phyloP scores from a whole-genome alignment of 176 grass and related monocot genomes.

The Hsuehochloa calcarea region DNA sequence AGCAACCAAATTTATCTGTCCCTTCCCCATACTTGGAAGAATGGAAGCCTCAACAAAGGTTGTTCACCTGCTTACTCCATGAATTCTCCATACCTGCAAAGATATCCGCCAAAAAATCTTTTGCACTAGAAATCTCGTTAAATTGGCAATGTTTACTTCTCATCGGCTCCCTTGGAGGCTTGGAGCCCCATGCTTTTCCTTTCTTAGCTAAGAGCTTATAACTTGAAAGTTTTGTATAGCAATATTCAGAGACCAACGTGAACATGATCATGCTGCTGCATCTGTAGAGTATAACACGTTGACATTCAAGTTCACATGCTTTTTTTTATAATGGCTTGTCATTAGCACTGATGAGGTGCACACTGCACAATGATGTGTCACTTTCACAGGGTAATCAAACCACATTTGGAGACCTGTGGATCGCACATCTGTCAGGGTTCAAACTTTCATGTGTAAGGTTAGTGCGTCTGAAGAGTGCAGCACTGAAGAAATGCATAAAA shows the following conservation, averaged over 20 bases:
- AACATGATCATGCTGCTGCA: not conserved
- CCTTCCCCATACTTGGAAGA: not conserved
- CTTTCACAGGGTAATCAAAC: not conserved
- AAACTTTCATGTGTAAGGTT: not conserved
- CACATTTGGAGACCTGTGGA: not conserved
- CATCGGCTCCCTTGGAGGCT: not conserved
- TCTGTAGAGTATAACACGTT: not conserved
- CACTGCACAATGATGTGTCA: not conserved
- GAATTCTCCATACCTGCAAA: not conserved
- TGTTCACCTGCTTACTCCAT: conserved; percentile 16
- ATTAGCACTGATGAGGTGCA: conserved; percentile 7
- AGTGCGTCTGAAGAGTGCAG: conserved; percentile 19
- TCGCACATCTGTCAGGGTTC: conserved; percentile 13
- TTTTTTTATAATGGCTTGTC: not conserved
- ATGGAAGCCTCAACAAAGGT: conserved; percentile 1
- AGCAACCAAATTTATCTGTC: not conserved
- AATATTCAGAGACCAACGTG: not conserved
- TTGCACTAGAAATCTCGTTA: not conserved
- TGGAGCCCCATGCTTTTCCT: not conserved
- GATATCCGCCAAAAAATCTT: not conserved
- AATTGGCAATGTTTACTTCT: not conserved
- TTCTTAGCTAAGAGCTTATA: conserved; percentile 16
- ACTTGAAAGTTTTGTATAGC: not conserved
- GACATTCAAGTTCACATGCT: not conserved
- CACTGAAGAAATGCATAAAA: not conserved